Base-by-base conservation (phyloP, 257 asterid genomes). In the Rubia yunnanensis region DNA sequence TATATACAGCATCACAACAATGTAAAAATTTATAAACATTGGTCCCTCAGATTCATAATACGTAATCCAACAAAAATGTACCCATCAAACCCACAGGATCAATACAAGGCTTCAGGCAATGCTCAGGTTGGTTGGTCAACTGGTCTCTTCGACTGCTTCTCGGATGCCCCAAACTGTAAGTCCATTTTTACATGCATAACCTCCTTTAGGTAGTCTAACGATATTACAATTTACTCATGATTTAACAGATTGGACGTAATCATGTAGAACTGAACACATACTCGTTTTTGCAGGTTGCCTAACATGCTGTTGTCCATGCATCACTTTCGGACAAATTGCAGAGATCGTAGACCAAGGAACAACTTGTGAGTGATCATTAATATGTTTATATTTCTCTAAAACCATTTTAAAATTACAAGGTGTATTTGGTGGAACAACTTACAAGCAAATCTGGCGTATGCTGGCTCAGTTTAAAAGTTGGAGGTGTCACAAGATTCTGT, bases 71-170 rank as follows among this genome's bases (percentile, higher is more conserved):
- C 34, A 31, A 31, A 58, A 30, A 58, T 58, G 62, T 14, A 57
- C 34, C 9, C 41, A 30, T 1, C 24, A 30, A 50, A 54, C 24
- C 60, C 31, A 54, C 22, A 54, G 4, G 48, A 60, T 60, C 64
- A 60, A 4, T 10, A 60, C 34, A 32, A 32, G 7, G n/a, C 17
- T 60, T 24, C 36, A 3, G 6, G 59, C 30, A 20, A 53, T 22
- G 59, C 17, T 9, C 59, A 24, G 10, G 75, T 64, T 13, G 60
- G 59, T 0, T 82, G 84, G 84, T 77, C 78, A 2, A 60, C 78
- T 14, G 83, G 82, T 66, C 76, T 82, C 32, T 82, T 66, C 0
- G 76, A 63, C 32, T 82, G 87, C 69, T 52, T 31, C 65, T 35
- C 70, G 0, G 79, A 79, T 68, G 53, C 31, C 57, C 24, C 74